These are phyloP conservation scores for Harringtonia lauricola DNA, from an alignment of 2,329 filamentous ascomycete genomes.

Conservation along the genomic window DNA sequence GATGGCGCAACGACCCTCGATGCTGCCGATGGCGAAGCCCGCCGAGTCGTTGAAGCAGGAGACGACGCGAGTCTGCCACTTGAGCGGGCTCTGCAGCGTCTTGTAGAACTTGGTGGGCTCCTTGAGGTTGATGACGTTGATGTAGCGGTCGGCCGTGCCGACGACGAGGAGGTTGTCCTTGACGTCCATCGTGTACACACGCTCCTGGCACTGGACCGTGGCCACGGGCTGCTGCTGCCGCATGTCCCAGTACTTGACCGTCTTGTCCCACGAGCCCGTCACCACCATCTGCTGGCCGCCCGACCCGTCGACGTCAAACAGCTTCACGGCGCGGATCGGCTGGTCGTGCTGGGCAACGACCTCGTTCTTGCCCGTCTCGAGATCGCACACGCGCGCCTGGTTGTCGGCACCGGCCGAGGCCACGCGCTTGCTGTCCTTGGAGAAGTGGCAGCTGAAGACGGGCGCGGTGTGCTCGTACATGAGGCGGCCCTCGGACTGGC, in stretches of 20 bases:
- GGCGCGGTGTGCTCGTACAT: slow-evolving; percentile 78
- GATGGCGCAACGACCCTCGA: slow-evolving; percentile 94
- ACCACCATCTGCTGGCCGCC: slow-evolving; percentile 70
- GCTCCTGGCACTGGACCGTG: slow-evolving; percentile 58
- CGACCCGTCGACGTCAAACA: slow-evolving; percentile 60
- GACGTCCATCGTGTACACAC: slow-evolving; percentile 86
- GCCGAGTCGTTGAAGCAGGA: slow-evolving; percentile 88
- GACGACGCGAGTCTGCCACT: slow-evolving; percentile 95
- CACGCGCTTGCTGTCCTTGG: slow-evolving; percentile 88
- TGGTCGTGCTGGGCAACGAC: slow-evolving; percentile 79
- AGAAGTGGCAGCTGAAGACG: slow-evolving; percentile 78
- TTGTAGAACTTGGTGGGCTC: slow-evolving; percentile 91
- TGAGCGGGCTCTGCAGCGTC: slow-evolving; percentile 87
- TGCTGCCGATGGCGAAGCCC: slow-evolving; percentile 90
- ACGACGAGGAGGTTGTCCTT: slow-evolving; percentile 80
- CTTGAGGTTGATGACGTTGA: slow-evolving; percentile 87
- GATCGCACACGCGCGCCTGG: slow-evolving; percentile 77
- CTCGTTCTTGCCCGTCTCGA: slow-evolving; percentile 52
- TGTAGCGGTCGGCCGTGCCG: slow-evolving; percentile 88
- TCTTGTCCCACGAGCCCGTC: slow-evolving; percentile 89
- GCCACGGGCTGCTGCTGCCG: slow-evolving; percentile 55
- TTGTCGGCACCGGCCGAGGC: slow-evolving; percentile 87
- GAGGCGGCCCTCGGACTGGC: slow-evolving; percentile 75
- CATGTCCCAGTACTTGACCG: slow-evolving; percentile 81
- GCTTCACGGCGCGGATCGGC: slow-evolving; percentile 67